phyloP scores from a whole-genome alignment of 768 basidiomycete species.

The Omphalotus guepiniiformis region DNA sequence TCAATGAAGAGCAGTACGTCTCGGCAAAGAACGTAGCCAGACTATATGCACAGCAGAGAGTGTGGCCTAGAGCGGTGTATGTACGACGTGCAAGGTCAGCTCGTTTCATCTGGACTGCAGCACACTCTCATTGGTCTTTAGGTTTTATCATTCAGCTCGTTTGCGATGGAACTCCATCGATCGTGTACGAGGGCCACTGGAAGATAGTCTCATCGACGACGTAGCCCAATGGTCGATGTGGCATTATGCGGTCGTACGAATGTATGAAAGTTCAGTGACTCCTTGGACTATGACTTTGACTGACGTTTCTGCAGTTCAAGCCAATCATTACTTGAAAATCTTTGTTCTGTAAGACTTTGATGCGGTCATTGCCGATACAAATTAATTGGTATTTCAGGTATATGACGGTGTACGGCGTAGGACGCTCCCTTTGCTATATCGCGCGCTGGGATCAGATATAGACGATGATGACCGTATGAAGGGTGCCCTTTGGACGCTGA shows the following conservation, averaged over 20 bases:
- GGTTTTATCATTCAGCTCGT: conserved; percentile 63
- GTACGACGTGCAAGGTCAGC: conserved; percentile 61
- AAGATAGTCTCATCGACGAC: conserved; percentile 67
- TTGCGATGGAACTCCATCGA: conserved; percentile 74
- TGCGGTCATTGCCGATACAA: background rate
- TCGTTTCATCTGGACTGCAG: background rate
- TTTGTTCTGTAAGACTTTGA: conserved; percentile 43
- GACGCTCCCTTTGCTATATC: conserved; percentile 54
- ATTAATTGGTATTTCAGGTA: conserved; percentile 29
- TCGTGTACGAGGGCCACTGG: conserved; percentile 51
- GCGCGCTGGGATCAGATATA: conserved; percentile 57
- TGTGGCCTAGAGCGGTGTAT: conserved; percentile 71
- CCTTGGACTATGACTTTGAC: background rate
- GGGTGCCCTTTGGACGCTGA: conserved; percentile 79
- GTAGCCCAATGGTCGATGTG: conserved; percentile 73
- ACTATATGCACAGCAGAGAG: conserved; percentile 65
- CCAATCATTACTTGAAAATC: conserved; percentile 44
- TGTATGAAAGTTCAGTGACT: conserved; percentile 19
- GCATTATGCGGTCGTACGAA: conserved; percentile 60
- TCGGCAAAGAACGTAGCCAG: conserved; percentile 65
- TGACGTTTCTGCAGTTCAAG: conserved; percentile 30
- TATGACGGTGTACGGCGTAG: conserved; percentile 69
- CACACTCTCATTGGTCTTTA: conserved; percentile 19
- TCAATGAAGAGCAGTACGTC: conserved; percentile 53
- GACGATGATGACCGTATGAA: conserved; percentile 94